Conservation (phyloP, 148 eudicot species). For the Fagopyrum esculentum region DNA sequence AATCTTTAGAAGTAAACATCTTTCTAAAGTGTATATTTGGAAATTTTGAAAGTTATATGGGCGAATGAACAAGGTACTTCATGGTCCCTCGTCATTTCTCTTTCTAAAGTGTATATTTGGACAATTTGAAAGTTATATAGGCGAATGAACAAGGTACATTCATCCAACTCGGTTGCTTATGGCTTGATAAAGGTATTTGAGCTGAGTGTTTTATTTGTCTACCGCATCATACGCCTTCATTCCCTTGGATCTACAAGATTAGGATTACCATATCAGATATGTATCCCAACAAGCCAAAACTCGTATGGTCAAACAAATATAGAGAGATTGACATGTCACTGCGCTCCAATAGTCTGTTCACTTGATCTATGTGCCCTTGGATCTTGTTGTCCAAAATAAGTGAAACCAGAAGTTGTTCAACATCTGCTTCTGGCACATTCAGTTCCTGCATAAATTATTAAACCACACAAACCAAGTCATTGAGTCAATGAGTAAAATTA, state of each 20-base stretch:
- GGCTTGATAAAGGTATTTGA: no score
- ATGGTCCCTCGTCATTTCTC: no score
- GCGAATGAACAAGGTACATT: no score
- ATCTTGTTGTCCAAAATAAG: constrained; percentile 87
- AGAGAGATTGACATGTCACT: constrained; percentile 53
- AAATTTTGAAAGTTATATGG: no score
- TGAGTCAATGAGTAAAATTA: no score
- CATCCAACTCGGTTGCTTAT: no score
- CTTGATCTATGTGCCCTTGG: constrained; percentile 96
- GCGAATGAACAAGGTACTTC: background rate
- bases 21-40: background rate
- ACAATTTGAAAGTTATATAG: no score
- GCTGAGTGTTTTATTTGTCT: constrained; percentile 52
- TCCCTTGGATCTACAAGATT: constrained; percentile 71
- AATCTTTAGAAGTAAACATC: background rate
- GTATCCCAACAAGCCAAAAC: no score
- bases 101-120: no score
- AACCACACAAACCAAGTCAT: background rate
- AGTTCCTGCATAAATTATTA: constrained; percentile 50
- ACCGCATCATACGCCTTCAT: constrained; percentile 82
- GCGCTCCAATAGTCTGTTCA: constrained; percentile 75
- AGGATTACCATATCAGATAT: background rate
- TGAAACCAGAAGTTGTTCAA: constrained; percentile 81
- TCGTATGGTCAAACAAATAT: background rate
- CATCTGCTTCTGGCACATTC: constrained; percentile 89